These are phyloP conservation scores for Mycena indigotica DNA, from an alignment of 768 basidiomycete genomes.

Conservation along the genomic window DNA sequence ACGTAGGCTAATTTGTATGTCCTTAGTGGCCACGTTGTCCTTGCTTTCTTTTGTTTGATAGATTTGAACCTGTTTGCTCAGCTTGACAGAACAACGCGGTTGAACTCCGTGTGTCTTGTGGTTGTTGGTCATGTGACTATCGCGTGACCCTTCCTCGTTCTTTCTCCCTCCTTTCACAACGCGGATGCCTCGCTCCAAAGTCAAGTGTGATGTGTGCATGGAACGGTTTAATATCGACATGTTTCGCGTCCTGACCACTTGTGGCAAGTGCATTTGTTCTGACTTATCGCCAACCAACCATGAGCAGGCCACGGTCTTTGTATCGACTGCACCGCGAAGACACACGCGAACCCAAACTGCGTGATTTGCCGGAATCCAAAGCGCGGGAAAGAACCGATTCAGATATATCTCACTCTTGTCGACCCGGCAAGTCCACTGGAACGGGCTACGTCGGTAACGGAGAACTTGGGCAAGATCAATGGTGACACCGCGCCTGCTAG, in stretches of 20 bases:
- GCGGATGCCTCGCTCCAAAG: not conserved
- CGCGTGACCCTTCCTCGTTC: not conserved
- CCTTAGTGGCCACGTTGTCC: constrained; percentile 31
- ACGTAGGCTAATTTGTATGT: constrained; percentile 53
- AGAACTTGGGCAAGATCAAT: constrained; percentile 11
- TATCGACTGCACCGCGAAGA: constrained; percentile 17
- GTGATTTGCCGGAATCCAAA: constrained; percentile 20
- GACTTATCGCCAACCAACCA: not conserved
- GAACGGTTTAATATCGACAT: constrained; percentile 10
- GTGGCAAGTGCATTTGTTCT: constrained; percentile 3
- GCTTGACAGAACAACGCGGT: no score
- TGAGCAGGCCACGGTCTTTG: constrained; percentile 20
- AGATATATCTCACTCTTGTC: constrained; percentile 14
- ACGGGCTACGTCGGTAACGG: constrained; percentile 8
- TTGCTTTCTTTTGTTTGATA: constrained; percentile 18
- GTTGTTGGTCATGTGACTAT: not conserved
- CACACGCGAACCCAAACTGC: constrained; percentile 8
- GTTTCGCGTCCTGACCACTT: constrained; percentile 18
- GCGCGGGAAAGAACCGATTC: constrained; percentile 9
- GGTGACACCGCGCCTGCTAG: constrained; percentile 11
- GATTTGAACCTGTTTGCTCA: no score
- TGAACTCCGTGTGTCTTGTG: not conserved
- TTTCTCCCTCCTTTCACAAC: not conserved
- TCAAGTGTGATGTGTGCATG: constrained; percentile 18
- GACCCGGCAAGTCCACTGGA: constrained; percentile 7